Base-by-base conservation (phyloP, 2,329 filamentous ascomycete species). In the Fusarium heterosporum region DNA sequence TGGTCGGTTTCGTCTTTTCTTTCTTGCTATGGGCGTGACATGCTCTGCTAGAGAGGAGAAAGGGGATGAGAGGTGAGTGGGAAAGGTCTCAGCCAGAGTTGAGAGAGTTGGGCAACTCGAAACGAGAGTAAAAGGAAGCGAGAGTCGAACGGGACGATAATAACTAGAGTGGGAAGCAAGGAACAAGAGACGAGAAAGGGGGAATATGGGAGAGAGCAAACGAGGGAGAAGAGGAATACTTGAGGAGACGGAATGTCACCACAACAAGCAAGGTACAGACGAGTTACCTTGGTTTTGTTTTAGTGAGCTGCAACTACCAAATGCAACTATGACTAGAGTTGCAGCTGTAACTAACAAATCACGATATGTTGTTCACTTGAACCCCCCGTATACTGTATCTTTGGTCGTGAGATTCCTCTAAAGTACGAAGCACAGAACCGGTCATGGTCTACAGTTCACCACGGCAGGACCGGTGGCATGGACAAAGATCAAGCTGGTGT, bases 401-500 rank as follows among this genome's bases (percentile, higher is more conserved):
- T 11, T 53, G 41, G 41, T 36, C 34, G 34, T 36, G 16, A 36
- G 34, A 36, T n/a, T 19, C 52, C 45, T 19, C 52, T 34, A 32
- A 39, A 39, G 39, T 42, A 49, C 52, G 52, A 68, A 61, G 57
- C 60, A 66, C 69, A 71, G n/a, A 49, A 42, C 66, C 56, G 60
- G 61, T 65, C 55, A 60, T 58, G 26, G 50, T 46, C 40, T n/a
- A 36, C 10, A 52, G 60, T 66, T 60, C 54, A 22, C 32, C 56
- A 72, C 60, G 56, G 64, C 62, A 68, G 66, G 65, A 61, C 68
- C 66, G 70, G 63, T 61, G 51, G 59, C 55, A 65, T 71, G 70
- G 69, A 65, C 57, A 61, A 71, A 71, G 63, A 68, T 64, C 65
- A 65, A 61, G 70, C 67, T 72, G 59, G 64, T 67, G 64, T 64